These are phyloP conservation scores for Madurella mycetomatis DNA, from an alignment of 2,329 filamentous ascomycete genomes.

Conservation along the genomic window DNA sequence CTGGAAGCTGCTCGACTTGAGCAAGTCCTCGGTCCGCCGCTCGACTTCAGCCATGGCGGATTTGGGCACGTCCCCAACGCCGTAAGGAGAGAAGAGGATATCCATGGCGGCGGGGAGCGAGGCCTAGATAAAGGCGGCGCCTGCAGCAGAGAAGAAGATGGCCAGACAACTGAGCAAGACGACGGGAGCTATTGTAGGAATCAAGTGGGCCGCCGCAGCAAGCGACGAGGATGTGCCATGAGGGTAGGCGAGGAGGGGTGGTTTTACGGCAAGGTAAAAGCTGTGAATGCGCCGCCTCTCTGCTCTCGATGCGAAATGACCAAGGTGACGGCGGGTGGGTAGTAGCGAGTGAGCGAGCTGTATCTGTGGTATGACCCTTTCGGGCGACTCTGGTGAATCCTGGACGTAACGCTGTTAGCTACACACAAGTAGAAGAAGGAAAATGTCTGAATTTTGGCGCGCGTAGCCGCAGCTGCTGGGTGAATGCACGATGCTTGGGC, in stretches of 20 bases:
- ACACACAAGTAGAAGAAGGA: conserved; percentile 16
- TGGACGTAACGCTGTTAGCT: conserved; percentile 14
- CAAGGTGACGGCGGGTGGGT: background rate
- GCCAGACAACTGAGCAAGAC: background rate
- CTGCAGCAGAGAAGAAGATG: conserved; percentile 10
- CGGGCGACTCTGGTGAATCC: background rate
- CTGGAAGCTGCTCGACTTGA: conserved; percentile 48
- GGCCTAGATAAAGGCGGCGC: conserved; percentile 4
- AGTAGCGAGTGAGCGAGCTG: background rate
- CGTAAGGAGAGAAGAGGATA: conserved; percentile 20
- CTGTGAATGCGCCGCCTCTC: conserved; percentile 11
- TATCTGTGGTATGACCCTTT: background rate
- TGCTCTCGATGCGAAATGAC: conserved; percentile 1
- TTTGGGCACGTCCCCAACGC: conserved; percentile 18
- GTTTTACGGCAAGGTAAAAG: conserved; percentile 4
- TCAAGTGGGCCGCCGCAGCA: background rate
- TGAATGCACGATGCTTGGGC: conserved; percentile 28
- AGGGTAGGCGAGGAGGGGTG: background rate
- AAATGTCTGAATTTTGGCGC: conserved; percentile 24
- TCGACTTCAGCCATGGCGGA: conserved; percentile 24
- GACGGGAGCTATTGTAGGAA: background rate
- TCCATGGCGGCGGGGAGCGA: conserved; percentile 15
- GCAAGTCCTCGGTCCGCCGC: conserved; percentile 20
- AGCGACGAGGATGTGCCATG: background rate
- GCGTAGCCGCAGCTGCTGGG: conserved; percentile 28